Percentiles rank a stretch among this genome's conserved stretches.
Conservation (phyloP, 1,284 basidiomycete genomes). For the Cutaneotrichosporon dermatis region DNA sequence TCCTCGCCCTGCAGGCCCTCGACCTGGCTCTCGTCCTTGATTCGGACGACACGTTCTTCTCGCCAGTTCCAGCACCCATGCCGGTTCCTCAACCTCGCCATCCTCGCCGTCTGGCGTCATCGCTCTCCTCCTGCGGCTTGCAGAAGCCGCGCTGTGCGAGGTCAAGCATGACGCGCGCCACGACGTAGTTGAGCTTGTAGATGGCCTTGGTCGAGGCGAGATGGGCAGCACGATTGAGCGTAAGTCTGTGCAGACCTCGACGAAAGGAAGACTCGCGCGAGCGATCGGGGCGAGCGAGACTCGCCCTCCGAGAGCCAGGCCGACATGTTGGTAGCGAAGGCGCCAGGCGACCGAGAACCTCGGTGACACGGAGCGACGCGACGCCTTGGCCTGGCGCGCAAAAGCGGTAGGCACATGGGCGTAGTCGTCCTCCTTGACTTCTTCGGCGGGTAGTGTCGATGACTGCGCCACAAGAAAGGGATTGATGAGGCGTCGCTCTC, state of each 20-base stretch:
- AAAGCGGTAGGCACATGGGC: constrained; percentile 36
- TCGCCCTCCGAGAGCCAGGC: constrained; percentile 9
- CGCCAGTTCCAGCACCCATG: constrained; percentile 76
- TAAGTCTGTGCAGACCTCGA: constrained; percentile 58
- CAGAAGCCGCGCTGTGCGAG: constrained; percentile 88
- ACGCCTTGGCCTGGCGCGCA: constrained; percentile 24
- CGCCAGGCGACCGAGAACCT: constrained; percentile 38
- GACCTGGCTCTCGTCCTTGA: constrained; percentile 91
- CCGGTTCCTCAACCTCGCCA: constrained; percentile 66
- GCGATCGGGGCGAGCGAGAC: constrained; percentile 17
- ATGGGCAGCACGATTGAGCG: constrained; percentile 46
- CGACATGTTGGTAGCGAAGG: constrained; percentile 22
- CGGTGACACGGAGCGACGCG: constrained; percentile 34
- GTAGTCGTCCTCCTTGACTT: constrained; percentile 37
- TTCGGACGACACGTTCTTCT: constrained; percentile 86
- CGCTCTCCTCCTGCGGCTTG: constrained; percentile 67
- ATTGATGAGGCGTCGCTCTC: constrained; percentile 56
- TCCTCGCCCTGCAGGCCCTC: constrained; percentile 82
- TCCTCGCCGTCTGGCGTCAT: constrained; percentile 55
- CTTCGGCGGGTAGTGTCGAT: constrained; percentile 46
- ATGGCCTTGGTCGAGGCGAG: constrained; percentile 58
- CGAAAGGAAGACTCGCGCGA: constrained; percentile 40
- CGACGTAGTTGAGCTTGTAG: constrained; percentile 78
- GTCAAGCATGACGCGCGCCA: constrained; percentile 68
- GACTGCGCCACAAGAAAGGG: constrained; percentile 61